Base-by-base conservation (phyloP, 2,329 filamentous ascomycete genomes). In the Dactylellina parvicollis region DNA sequence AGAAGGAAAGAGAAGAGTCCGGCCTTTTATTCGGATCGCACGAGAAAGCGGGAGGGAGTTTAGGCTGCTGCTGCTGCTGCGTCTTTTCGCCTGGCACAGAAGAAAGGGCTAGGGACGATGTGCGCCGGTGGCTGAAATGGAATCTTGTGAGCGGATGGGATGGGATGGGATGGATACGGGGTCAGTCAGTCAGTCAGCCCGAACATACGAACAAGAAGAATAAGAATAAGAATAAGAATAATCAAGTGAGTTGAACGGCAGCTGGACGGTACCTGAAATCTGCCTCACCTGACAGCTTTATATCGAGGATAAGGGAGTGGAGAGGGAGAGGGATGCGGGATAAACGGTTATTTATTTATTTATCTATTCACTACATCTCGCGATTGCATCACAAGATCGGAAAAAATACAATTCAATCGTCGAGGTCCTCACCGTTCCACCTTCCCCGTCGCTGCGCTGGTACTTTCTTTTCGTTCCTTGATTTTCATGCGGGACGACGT, bases 201-300 rank as follows among this genome's bases (percentile, higher is more conserved):
- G 47, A 32, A 34, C 47, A 34, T 4, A 28, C 46, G 46, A 49
- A 18, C 22, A 46, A n/a, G n/a, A n/a, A n/a, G n/a, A n/a, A n/a
- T n/a, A n/a, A n/a, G n/a, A n/a, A n/a, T n/a, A n/a, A n/a, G n/a
- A n/a, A n/a, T n/a, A n/a, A n/a, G n/a, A n/a, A n/a, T 32, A 54
- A 54, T 62, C 59, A 62, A 54, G 59, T 62, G 59, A 55, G 46
- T n/a, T n/a, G 50, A 42, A 52, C 62, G 54, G 64, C 64, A 69
- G 64, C 64, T 69, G 64, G 30, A 69, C 64, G 55, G 64, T 69
- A 69, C 64, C 64, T 69, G 64, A 69, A 69, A 57, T 57, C 64
- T 47, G 64, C 32, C 57, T 54, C 14, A 44, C 47, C 55, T 60
- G 54, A 69, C 40, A n/a, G n/a, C n/a, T n/a, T n/a, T n/a, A n/a